Base-by-base conservation (phyloP, 345 rosid species). In the Citrus medica region DNA sequence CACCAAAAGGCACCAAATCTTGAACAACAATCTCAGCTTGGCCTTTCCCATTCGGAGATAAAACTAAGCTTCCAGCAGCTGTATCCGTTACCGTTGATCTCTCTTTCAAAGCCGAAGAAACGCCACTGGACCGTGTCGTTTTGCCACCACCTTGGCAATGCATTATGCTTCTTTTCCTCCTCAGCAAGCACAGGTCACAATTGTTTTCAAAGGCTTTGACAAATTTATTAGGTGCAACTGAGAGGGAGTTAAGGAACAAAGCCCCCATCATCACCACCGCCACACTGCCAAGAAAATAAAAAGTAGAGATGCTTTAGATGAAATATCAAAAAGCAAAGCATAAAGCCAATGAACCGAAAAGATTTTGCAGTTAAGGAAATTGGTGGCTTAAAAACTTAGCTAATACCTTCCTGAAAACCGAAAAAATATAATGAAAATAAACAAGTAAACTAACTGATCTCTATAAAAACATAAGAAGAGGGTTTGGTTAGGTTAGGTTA, bases 141-240 rank as follows among this genome's bases (percentile, higher is more conserved):
- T 83, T 86, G 51, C 88, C 84, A 22, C 90, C 87, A 19, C 85
- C 89, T 78, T 88, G 91, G 80, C 98, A 93, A 86, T 81, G 78
- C 48, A 82, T 85, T 32, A 78, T 65, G 25, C 67, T 76, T 56
- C 66, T 87, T 69, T 80, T 87, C 72, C 80, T 81, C 75, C 76
- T 79, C 75, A 83, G 53, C 7, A 74, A 64, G 67, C 82, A 77
- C 80, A 75, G 33, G 22, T 81, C 81, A 60, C 79, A 69, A 66
- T 67, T 53, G 22, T 17, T 83, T 9, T 76, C 75, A 56, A 80
- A 76, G 19, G 69, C 62, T 37, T 51, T 80, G 27, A 71, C 27
- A 32, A 82, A 59, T 74, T 84, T 84, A 75, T 74, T 79, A 16
- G 86, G 78, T 28, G 86, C 55, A 51, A 80, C 65, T 56, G 90